Percentiles rank a stretch among this genome's conserved stretches.
Evolutionary conservation across 148 eudicot genomes (phyloP).

Genomic region (Rheum nobile): DNA sequence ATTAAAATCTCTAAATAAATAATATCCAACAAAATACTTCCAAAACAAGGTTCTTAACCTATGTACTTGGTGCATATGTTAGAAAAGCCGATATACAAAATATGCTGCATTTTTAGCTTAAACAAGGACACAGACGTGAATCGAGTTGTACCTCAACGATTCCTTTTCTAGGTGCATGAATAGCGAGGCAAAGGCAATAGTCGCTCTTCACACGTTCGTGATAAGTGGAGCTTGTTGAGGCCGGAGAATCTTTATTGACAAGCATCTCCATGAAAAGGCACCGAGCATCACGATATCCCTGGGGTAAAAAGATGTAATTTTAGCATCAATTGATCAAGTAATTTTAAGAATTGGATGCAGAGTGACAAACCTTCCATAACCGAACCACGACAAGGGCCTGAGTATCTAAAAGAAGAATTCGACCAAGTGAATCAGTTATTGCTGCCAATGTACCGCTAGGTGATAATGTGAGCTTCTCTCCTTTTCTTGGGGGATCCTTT

Average conservation of each 20-base stretch:
- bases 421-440: slow-evolving; percentile 96
- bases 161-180: slow-evolving; percentile 94
- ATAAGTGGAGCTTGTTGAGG: slow-evolving; percentile 31
- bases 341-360: not conserved
- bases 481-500: slow-evolving; percentile 88
- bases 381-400: slow-evolving; percentile 94
- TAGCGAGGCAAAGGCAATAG: slow-evolving; percentile 82
- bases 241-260: slow-evolving; percentile 37
- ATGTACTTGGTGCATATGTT: too few relatives aligned
- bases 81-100: too few relatives aligned
- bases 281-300: slow-evolving; percentile 94
- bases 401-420: slow-evolving; percentile 84
- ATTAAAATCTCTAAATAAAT: too few relatives aligned
- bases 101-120: too few relatives aligned
- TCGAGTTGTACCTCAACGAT: slow-evolving; percentile 65
- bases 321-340: not conserved
- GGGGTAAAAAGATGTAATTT: not conserved
- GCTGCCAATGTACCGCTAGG: slow-evolving; percentile 99
- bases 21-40: too few relatives aligned
- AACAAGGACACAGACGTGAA: too few relatives aligned
- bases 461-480: slow-evolving; percentile 88
- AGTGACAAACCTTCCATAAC: slow-evolving; percentile 68
- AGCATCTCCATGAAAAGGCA: slow-evolving; percentile 94
- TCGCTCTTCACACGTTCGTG: slow-evolving; percentile 51
- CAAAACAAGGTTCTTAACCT: too few relatives aligned